Percentiles rank a stretch among this genome's conserved stretches.
These are phyloP conservation scores for Aureobasidium sp. DNA, from an alignment of 2,329 filamentous ascomycete genomes.

Conservation along the genomic window DNA sequence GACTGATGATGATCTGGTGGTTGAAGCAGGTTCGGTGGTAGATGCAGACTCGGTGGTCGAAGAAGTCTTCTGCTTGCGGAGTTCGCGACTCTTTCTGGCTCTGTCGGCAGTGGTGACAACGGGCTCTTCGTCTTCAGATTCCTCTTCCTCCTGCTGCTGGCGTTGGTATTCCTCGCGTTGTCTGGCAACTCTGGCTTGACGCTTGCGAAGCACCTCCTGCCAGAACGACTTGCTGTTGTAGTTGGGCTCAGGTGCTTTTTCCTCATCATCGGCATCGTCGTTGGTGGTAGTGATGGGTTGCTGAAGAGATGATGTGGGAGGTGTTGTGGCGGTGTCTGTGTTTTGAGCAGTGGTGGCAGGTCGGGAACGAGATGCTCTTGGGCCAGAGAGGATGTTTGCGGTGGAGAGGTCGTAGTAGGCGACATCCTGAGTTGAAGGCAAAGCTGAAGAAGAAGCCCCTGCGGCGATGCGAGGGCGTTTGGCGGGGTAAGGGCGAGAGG, in stretches of 20 bases:
- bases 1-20: neutral
- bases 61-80: neutral
- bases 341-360: too few species aligned
- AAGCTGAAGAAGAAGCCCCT: neutral
- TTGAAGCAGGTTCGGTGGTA: neutral
- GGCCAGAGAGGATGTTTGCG: neutral
- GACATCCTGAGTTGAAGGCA: neutral
- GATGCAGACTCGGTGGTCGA: neutral
- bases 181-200: neutral
- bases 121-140: neutral
- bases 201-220: neutral
- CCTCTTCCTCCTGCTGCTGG: neutral
- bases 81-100: neutral
- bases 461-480: neutral
- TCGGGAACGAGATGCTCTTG: neutral
- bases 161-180: neutral
- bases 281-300: neutral
- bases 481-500: neutral
- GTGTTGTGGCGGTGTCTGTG: neutral
- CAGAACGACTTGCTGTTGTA: neutral
- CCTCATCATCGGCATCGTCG: neutral
- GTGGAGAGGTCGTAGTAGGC: conserved; percentile 1
- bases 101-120: neutral
- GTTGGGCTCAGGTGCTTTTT: neutral
- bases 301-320: neutral